Base-by-base conservation (phyloP, 306 rosid genomes). In the Quercus parvula region DNA sequence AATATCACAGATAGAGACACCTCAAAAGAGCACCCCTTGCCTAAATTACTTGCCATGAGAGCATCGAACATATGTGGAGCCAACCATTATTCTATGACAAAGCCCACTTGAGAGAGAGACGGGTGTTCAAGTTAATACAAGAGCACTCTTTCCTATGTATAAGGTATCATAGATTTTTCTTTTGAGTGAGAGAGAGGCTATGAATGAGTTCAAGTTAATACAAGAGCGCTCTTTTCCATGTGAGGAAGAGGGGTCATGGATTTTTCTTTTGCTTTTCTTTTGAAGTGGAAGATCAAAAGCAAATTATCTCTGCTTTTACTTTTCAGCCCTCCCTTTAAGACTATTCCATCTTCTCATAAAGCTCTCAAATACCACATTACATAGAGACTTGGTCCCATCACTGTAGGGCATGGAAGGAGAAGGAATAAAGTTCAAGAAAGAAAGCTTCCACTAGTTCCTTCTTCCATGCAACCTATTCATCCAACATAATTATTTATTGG, bases 221-320 rank as follows among this genome's bases (percentile, higher is more conserved):
- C 91, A 88, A 83, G 56, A 74, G 87, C 98, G 82, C 94, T 81
- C 93, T 90, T 91, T 93, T 85, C 94, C 90, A 86, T 90, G 92
- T 79, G 84, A 66, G 75, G 62, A 69, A 55, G 51, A 62, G 27
- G 55, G 57, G 57, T 49, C 83, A 75, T 74, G 70, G 69, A 64
- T 56, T 67, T 78, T 78, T 78, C 82, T 81, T 77, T 80, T 46
- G 75, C 81, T 75, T 83, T 84, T 81, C 78, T 71, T 86, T 79
- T 85, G 68, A 85, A 91, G 88, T 84, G 92, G 90, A 85, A 88
- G 83, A 85, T 85, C 89, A 82, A 88, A 88, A 86, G 88, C 88
- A 89, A 83, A 84, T 78, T 81, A 62, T 74, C 75, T 79, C 83
- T 76, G 83, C 93, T 87, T 92, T 92, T 77, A 30, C 93, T 90